Base-by-base conservation (phyloP, 2,329 filamentous ascomycete species). In the Stemphylium lycopersici region DNA sequence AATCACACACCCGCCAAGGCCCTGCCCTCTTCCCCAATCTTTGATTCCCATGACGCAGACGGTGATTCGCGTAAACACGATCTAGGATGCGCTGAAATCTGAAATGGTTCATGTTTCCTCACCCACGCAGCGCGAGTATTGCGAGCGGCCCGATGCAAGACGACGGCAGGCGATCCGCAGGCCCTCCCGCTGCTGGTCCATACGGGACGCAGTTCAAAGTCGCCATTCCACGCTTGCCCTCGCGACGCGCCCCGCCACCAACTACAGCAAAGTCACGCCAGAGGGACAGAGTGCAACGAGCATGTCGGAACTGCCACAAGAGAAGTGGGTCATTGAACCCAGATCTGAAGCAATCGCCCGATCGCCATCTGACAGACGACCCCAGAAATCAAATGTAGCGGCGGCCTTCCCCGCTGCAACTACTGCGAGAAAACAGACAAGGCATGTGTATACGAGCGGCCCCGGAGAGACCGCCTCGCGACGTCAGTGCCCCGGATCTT, bases 361-460 rank as follows among this genome's bases (percentile, higher is more conserved):
- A 16, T 29, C 10, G 40, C 33, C 13, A 11, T 49, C 42, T 45
- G 7, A 38, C 22, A 20, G 10, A 10, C 8, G 3, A 37, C 31
- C 12, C 64, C 32, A 75, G 74, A 61, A 65, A 54, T 73, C 37
- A 75, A 74, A 22, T 75, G 72, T 48, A 69, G 63, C 52, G 73
- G 73, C 6, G 57, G 61, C 12, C 55, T 61, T 24, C 73, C 73
- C 7, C 45, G 53, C 8, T 75, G 72, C 51, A 59, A 62, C 12
- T 67, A 71, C 13, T 75, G 72, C 50, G 60, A 62, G 15, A 66
- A 65, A 33, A 59, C 59, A 39, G 55, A 63, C 18, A 46, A 67
- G 20, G 32, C 52, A 3, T 75, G 72, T 52, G 48, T 61, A 12
- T 75, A 75, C 61, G 58, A 59, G 29, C 65, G 65, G 31, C 58